A percentile compares a stretch with the other conserved stretches of the same genome.
phyloP scores from a whole-genome alignment of 768 basidiomycete species.

The Cubamyces lactineus region DNA sequence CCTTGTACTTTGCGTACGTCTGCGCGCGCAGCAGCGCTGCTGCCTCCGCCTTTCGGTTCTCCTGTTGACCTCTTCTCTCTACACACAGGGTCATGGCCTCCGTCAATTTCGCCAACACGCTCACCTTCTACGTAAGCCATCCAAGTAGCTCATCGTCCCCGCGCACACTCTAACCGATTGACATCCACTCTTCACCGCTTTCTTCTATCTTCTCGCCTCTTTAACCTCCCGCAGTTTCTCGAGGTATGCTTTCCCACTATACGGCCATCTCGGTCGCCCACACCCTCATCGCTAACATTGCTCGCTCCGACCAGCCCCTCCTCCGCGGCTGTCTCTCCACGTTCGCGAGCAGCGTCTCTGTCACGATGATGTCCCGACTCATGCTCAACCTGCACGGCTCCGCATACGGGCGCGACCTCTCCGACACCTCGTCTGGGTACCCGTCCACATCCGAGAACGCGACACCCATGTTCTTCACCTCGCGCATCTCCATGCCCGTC shows the following conservation, averaged over 20 bases:
- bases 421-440: constrained; percentile 12
- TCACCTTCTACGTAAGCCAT: constrained; percentile 42
- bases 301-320: constrained; percentile 40
- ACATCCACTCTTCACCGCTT: constrained; percentile 1
- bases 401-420: constrained; percentile 25
- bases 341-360: constrained; percentile 55
- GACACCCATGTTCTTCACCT: constrained; percentile 30
- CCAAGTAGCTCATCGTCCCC: not conserved
- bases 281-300: not conserved
- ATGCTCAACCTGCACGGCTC: constrained; percentile 57
- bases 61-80: constrained; percentile 3
- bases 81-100: constrained; percentile 54
- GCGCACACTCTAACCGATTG: not conserved
- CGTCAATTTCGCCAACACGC: constrained; percentile 52
- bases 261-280: constrained; percentile 23
- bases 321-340: constrained; percentile 52
- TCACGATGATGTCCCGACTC: constrained; percentile 57
- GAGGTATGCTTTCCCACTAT: constrained; percentile 33
- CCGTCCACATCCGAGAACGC: constrained; percentile 17
- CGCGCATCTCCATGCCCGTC: constrained; percentile 22
- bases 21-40: not conserved
- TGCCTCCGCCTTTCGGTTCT: not conserved
- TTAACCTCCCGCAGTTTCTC: constrained; percentile 21
- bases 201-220: not conserved
- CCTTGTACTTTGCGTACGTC: constrained; percentile 58